These are phyloP conservation scores for Senna tora DNA, from an alignment of 306 rosid species.

Conservation along the genomic window DNA sequence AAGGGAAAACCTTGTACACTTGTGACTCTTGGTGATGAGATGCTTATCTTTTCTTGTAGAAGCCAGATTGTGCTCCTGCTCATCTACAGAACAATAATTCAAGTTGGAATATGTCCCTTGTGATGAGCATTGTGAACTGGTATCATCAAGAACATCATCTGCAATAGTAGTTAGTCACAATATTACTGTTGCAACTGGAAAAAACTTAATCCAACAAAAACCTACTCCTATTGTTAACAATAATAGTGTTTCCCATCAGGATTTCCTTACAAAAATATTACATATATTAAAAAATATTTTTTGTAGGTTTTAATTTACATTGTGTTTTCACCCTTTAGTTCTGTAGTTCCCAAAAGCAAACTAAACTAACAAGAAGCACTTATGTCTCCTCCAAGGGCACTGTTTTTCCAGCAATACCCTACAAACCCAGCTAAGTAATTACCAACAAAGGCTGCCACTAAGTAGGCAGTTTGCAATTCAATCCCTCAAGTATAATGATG, in stretches of 20 bases:
- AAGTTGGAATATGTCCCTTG: constrained; percentile 71
- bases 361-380: background rate
- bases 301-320: constrained; percentile 4
- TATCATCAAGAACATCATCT: constrained; percentile 78
- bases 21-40: constrained; percentile 51
- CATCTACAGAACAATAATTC: constrained; percentile 57
- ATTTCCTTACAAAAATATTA: background rate
- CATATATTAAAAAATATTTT: background rate
- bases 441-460: background rate
- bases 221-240: background rate
- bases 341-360: background rate
- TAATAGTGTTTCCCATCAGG: background rate
- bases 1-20: constrained; percentile 59
- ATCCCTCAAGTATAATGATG: background rate
- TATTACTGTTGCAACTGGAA: constrained; percentile 32
- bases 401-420: background rate
- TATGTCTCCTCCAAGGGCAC: constrained; percentile 11
- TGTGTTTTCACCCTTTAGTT: background rate
- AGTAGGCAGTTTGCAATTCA: background rate
- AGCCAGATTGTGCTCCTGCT: constrained; percentile 46
- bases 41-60: constrained; percentile 46
- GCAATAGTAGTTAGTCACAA: constrained; percentile 45
- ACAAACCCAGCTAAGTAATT: constrained; percentile 17
- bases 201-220: constrained; percentile 9
- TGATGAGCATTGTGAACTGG: constrained; percentile 79